Evolutionary conservation across 2,329 filamentous ascomycete species (phyloP).

Genomic region (Pyrenochaeta sp.): DNA sequence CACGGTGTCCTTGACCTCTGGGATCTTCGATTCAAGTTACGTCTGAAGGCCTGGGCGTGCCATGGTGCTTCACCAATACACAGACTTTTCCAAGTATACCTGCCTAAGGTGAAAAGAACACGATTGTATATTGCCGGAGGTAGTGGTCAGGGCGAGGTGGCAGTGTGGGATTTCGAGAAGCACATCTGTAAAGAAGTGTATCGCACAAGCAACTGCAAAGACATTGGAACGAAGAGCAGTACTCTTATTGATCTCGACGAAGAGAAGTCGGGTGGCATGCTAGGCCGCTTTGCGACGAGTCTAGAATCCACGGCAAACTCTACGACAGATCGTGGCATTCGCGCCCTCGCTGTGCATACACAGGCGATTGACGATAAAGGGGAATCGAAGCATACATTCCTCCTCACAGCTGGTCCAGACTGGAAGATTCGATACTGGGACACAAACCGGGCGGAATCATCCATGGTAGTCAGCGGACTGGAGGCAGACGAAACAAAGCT

Average conservation of each 20-base stretch:
- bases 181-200: slow-evolving; percentile 89
- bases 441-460: slow-evolving; percentile 77
- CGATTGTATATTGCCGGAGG: slow-evolving; percentile 91
- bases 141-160: slow-evolving; percentile 86
- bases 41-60: slow-evolving; percentile 87
- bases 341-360: slow-evolving; percentile 76
- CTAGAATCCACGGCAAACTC: slow-evolving; percentile 61
- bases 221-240: slow-evolving; percentile 57
- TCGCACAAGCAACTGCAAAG: slow-evolving; percentile 61
- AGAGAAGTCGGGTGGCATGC: slow-evolving; percentile 83
- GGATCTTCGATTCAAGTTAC: slow-evolving; percentile 94
- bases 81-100: slow-evolving; percentile 64
- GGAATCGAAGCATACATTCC: slow-evolving; percentile 79
- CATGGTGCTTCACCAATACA: slow-evolving; percentile 82
- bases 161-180: slow-evolving; percentile 95
- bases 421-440: slow-evolving; percentile 96
- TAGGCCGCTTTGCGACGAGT: slow-evolving; percentile 81
- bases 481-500: slow-evolving; percentile 74
- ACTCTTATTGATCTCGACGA: slow-evolving; percentile 91
- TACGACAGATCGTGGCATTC: slow-evolving; percentile 72
- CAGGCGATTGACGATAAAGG: slow-evolving; percentile 74
- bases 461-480: slow-evolving; percentile 80
- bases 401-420: slow-evolving; percentile 88
- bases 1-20: slow-evolving; percentile 93
- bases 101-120: slow-evolving; percentile 74